Percentiles rank a stretch among this genome's conserved stretches.
Evolutionary conservation across 1,284 basidiomycete species (phyloP).

Genomic region (Vanrija sp.): DNA sequence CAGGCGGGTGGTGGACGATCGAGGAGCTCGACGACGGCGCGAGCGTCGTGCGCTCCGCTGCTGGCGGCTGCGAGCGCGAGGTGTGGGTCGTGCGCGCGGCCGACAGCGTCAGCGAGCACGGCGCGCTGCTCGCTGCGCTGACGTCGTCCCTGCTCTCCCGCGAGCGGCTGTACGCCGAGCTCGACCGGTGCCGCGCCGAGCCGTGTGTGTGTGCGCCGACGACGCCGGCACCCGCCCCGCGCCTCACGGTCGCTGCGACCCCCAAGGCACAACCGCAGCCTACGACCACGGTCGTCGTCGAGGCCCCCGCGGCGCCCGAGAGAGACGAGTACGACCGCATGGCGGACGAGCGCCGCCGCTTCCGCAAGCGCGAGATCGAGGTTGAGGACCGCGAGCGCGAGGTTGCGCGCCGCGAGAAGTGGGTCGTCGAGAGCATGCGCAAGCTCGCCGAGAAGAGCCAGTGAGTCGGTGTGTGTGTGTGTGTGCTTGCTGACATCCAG

Average conservation of each 20-base stretch:
- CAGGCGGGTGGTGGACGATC: slow-evolving; percentile 32
- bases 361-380: slow-evolving; percentile 28
- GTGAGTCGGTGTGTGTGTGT: slow-evolving; percentile 22
- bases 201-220: slow-evolving; percentile 3
- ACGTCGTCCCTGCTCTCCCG: slow-evolving; percentile 35
- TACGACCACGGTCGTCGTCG: too few species aligned
- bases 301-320: too few species aligned
- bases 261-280: too few species aligned
- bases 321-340: neutral
- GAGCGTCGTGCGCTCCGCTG: slow-evolving; percentile 27
- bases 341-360: neutral
- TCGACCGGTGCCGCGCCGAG: slow-evolving; percentile 16
- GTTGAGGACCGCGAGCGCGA: slow-evolving; percentile 41
- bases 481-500: slow-evolving; percentile 17
- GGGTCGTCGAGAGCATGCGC: slow-evolving; percentile 44
- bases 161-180: slow-evolving; percentile 27
- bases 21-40: slow-evolving; percentile 40
- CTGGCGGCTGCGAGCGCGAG: slow-evolving; percentile 23
- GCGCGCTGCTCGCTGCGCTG: slow-evolving; percentile 22
- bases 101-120: neutral
- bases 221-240: neutral
- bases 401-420: slow-evolving; percentile 38
- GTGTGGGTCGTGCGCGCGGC: slow-evolving; percentile 38
- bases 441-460: slow-evolving; percentile 40
- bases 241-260: neutral